A percentile compares a stretch with the other conserved stretches of the same genome.
phyloP scores from a whole-genome alignment of 2,329 filamentous ascomycete species.

The Emergomyces orientalis region DNA sequence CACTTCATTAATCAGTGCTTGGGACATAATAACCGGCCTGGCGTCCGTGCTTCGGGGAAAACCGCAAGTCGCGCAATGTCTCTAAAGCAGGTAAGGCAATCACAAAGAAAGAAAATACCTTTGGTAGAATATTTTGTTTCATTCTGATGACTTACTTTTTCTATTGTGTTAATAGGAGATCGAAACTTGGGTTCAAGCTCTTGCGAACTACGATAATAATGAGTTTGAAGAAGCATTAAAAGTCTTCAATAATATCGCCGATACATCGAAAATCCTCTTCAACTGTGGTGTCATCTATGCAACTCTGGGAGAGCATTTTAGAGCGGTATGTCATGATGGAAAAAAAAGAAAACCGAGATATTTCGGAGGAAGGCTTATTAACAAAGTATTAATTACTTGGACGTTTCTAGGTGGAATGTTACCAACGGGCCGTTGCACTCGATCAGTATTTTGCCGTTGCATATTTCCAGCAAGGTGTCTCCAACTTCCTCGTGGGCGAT shows the following conservation, averaged over 20 bases:
- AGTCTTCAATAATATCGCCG: conserved; percentile 76
- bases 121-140: not conserved
- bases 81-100: conserved; percentile 18
- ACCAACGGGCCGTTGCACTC: conserved; percentile 79
- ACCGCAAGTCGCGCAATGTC: conserved; percentile 14
- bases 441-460: conserved; percentile 95
- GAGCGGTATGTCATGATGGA: conserved; percentile 58
- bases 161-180: conserved; percentile 66
- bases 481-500: conserved; percentile 92
- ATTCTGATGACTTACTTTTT: conserved; percentile 1
- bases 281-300: conserved; percentile 98
- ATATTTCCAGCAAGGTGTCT: conserved; percentile 97
- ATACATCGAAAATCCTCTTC: conserved; percentile 97
- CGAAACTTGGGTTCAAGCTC: conserved; percentile 91
- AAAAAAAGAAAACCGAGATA: not conserved
- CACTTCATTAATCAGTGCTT: not conserved
- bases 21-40: not conserved
- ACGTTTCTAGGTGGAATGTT: conserved; percentile 71
- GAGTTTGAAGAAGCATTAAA: conserved; percentile 85
- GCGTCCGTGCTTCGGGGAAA: conserved; percentile 2
- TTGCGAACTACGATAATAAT: conserved; percentile 90
- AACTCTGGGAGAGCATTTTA: conserved; percentile 88
- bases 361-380: not conserved
- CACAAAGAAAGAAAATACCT: too few species aligned
- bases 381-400: conserved; percentile 8